These are phyloP conservation scores for Dysphania ambrosioides DNA, from an alignment of 148 eudicot species.

Conservation along the genomic window DNA sequence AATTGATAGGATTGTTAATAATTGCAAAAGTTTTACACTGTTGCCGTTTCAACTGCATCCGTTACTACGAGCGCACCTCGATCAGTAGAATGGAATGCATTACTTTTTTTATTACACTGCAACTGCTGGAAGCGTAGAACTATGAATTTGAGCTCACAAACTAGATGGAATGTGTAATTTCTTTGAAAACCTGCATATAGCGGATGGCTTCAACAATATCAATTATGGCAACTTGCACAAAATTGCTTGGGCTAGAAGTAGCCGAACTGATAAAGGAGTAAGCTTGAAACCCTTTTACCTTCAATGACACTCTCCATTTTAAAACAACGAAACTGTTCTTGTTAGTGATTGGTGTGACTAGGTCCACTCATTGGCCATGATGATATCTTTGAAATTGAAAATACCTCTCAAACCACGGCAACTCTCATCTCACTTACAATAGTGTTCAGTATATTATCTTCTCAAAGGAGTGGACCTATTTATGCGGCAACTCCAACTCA, in stretches of 20 bases:
- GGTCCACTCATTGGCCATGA: slow-evolving; percentile 92
- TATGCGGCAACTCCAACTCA: background rate
- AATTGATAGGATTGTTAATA: slow-evolving; percentile 8
- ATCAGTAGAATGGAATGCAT: background rate
- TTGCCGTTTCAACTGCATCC: background rate
- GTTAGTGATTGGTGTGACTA: slow-evolving; percentile 29
- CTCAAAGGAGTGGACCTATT: slow-evolving; percentile 53
- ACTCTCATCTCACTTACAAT: slow-evolving; percentile 70
- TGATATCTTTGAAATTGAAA: slow-evolving; percentile 86
- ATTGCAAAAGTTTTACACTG: background rate
- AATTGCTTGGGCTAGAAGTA: slow-evolving; percentile 86
- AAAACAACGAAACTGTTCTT: background rate
- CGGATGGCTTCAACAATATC: slow-evolving; percentile 76
- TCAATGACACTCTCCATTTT: background rate
- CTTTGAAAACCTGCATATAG: slow-evolving; percentile 69
- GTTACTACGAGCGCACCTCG: background rate
- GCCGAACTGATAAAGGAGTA: slow-evolving; percentile 94
- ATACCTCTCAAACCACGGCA: slow-evolving; percentile 74
- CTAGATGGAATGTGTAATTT: background rate
- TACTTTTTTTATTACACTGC: background rate
- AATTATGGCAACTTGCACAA: slow-evolving; percentile 75
- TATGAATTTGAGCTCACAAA: background rate
- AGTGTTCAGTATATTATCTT: slow-evolving; percentile 83
- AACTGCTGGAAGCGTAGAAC: background rate
- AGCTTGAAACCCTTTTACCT: slow-evolving; percentile 21